A percentile compares a stretch with the other conserved stretches of the same genome.
Evolutionary conservation across 2,329 filamentous ascomycete genomes (phyloP).

Genomic region (Paecilomyces formosus): DNA sequence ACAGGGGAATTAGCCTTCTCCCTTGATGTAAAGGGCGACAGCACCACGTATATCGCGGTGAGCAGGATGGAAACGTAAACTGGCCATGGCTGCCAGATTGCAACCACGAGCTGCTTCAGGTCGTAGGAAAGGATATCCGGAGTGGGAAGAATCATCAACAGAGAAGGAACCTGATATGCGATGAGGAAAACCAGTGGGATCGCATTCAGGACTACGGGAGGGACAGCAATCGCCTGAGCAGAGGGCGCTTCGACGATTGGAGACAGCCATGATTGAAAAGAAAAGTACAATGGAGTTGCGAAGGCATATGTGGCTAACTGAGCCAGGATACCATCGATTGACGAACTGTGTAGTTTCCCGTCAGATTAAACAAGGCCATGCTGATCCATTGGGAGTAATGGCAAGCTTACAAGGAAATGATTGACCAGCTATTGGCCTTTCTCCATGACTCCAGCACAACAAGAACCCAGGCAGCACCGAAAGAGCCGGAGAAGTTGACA

Average conservation of each 20-base stretch:
- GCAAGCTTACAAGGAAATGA: background rate
- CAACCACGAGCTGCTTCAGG: background rate
- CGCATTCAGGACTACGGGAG: background rate
- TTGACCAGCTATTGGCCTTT: background rate
- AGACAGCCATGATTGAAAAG: background rate
- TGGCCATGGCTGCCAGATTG: background rate
- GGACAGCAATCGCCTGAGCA: background rate
- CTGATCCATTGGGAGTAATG: too few relatives aligned
- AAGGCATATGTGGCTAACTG: background rate
- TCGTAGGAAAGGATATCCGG: background rate
- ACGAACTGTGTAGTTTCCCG: background rate
- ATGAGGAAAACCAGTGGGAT: background rate
- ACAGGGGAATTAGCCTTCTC: background rate
- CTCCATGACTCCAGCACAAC: constrained; percentile 1
- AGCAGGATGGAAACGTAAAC: background rate
- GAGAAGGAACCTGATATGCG: background rate
- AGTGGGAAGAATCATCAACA: background rate
- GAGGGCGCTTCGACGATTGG: background rate
- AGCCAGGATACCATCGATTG: background rate
- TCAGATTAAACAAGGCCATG: too few relatives aligned
- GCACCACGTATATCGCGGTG: background rate
- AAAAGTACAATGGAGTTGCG: background rate
- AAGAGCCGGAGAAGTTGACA: background rate
- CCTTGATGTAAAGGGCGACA: background rate
- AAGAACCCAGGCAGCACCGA: constrained; percentile 1